These are phyloP conservation scores for Pseudonitzschia multistriata DNA, from an alignment of 108 stramenopile genomes.

Conservation along the genomic window DNA sequence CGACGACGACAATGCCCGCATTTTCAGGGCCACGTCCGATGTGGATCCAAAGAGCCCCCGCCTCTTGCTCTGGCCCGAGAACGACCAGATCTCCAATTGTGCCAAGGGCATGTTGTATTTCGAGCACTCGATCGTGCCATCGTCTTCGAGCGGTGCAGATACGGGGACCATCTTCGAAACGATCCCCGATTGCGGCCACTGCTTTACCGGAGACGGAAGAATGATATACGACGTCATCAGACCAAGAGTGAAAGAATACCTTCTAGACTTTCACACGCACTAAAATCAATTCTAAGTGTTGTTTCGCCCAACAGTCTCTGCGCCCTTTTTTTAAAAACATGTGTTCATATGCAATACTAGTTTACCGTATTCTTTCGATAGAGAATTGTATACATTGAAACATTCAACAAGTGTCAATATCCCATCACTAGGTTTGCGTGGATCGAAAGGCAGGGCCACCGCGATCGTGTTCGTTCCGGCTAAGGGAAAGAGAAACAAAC, in stretches of 20 bases:
- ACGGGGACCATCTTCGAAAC: not conserved
- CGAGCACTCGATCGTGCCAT: not conserved
- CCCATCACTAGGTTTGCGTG: too few species aligned
- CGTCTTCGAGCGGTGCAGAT: not conserved
- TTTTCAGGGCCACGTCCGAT: not conserved
- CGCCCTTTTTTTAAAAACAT: too few species aligned
- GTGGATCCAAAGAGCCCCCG: not conserved
- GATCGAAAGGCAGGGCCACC: too few species aligned
- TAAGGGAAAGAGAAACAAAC: too few species aligned
- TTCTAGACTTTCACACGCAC: slow-evolving; percentile 9
- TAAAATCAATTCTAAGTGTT: too few species aligned
- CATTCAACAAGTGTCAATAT: too few species aligned
- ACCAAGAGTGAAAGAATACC: slow-evolving; percentile 1
- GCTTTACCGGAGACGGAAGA: slow-evolving; percentile 6
- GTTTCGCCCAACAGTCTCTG: too few species aligned
- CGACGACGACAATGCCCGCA: not conserved
- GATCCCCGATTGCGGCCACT: slow-evolving; percentile 12
- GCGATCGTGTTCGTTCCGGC: too few species aligned
- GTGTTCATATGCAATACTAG: too few species aligned
- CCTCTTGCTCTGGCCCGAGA: slow-evolving; percentile 10
- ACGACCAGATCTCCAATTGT: not conserved
- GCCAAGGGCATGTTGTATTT: not conserved
- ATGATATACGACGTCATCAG: not conserved
- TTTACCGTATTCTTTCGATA: too few species aligned
- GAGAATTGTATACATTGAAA: too few species aligned